These are phyloP conservation scores for Aspergillus sp. DNA, from an alignment of 2,329 filamentous ascomycete genomes.

Conservation along the genomic window DNA sequence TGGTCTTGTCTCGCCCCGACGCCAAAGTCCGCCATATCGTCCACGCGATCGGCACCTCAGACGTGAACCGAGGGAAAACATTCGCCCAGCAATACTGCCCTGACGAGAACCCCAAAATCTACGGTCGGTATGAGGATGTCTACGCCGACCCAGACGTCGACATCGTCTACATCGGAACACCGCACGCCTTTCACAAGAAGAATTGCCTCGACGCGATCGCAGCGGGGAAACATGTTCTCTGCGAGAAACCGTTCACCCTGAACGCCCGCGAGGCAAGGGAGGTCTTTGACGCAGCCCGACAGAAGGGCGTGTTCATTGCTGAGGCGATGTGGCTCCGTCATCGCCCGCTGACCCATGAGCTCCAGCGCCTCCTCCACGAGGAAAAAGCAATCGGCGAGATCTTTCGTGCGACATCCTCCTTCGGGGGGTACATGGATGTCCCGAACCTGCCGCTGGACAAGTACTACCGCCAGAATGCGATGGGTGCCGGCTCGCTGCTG, in stretches of 20 bases:
- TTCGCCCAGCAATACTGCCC: too few relatives aligned
- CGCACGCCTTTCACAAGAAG: conserved; percentile 83
- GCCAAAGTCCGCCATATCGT: too few relatives aligned
- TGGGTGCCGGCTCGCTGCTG: background rate
- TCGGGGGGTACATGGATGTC: conserved; percentile 16
- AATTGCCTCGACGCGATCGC: conserved; percentile 75
- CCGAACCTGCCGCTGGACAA: background rate
- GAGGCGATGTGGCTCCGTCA: conserved; percentile 81
- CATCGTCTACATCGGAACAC: conserved; percentile 79
- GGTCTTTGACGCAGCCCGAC: conserved; percentile 65
- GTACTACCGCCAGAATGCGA: background rate
- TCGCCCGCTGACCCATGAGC: conserved; percentile 73
- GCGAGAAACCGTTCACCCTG: conserved; percentile 80
- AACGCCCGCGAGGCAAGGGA: conserved; percentile 69
- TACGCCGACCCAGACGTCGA: conserved; percentile 72
- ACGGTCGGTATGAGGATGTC: conserved; percentile 50
- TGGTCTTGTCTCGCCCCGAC: too few relatives aligned
- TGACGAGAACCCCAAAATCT: background rate
- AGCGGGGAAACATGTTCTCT: conserved; percentile 77
- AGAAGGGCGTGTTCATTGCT: conserved; percentile 71
- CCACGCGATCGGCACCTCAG: too few relatives aligned
- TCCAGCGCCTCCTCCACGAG: conserved; percentile 56
- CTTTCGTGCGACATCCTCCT: conserved; percentile 51
- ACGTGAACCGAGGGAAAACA: too few relatives aligned
- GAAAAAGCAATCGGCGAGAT: conserved; percentile 47